These are phyloP conservation scores for Mycena chlorophos DNA, from an alignment of 768 basidiomycete genomes.

Conservation along the genomic window DNA sequence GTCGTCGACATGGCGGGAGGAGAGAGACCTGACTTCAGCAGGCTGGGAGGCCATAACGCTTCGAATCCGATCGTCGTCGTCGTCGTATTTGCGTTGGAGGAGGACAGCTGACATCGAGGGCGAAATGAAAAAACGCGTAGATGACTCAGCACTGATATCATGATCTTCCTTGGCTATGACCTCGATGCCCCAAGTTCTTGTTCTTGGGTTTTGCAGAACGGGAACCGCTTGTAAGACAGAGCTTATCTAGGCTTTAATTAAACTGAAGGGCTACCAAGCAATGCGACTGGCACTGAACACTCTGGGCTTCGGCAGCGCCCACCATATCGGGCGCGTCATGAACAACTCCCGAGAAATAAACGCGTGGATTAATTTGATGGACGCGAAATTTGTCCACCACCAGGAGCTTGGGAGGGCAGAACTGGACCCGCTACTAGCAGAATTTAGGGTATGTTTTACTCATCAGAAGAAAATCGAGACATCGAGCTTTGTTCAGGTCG, in stretches of 20 bases:
- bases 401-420: background rate
- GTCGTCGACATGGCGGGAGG: too few relatives aligned
- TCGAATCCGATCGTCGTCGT: too few relatives aligned
- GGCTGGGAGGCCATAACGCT: too few relatives aligned
- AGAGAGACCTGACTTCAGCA: too few relatives aligned
- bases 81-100: too few relatives aligned
- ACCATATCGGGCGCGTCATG: slow-evolving; percentile 18
- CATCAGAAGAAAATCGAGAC: background rate
- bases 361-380: slow-evolving; percentile 10
- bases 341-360: slow-evolving; percentile 5
- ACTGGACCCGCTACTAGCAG: slow-evolving; percentile 13
- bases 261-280: background rate
- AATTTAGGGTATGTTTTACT: background rate
- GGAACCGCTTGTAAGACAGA: slow-evolving; percentile 11
- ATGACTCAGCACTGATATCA: too few relatives aligned
- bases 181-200: slow-evolving; percentile 5
- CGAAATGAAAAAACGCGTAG: too few relatives aligned
- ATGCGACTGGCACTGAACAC: slow-evolving; percentile 13
- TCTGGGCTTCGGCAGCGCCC: slow-evolving; percentile 11
- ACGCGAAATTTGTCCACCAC: slow-evolving; percentile 3
- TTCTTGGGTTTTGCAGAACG: slow-evolving; percentile 16
- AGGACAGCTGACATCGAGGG: too few relatives aligned
- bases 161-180: too few relatives aligned
- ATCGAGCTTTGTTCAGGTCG: background rate
- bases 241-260: background rate